Base-by-base conservation (phyloP, 345 rosid genomes). In the Eucalyptus shirleyi region DNA sequence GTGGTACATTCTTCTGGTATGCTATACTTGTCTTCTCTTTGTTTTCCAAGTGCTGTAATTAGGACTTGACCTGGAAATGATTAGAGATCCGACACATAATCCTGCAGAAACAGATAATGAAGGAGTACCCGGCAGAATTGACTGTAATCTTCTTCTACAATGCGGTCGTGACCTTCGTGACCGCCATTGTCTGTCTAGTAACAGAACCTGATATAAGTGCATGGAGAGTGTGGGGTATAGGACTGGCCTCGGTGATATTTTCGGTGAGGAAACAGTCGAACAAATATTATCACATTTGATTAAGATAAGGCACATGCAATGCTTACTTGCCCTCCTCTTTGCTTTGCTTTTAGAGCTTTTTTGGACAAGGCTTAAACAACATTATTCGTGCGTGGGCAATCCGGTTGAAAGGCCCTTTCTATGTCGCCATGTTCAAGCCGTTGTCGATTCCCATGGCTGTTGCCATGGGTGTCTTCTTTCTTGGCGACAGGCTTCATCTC, bases 121-220 rank as follows among this genome's bases (percentile, higher is more conserved):
- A 56, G 62, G 62, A 56, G 6, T 56, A 23, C 30, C 62, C 62
- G 3, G 62, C 62, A 56, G 87, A 90, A 89, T 89, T 91, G 89
- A 91, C 92, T 34, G 88, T 90, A 26, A 90, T 91, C 53, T 92
- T 92, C 92, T 92, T 92, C 30, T 90, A 91, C 91, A 89, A 91
- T 59, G 87, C 90, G 59, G 89, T 88, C n/a, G 87, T 90, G 53
- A 88, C 89, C 50, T 59, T 91, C 86, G 88, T 90, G 45, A 56
- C 90, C 49, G 92, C 92, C 26, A 30, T 81, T 59, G 90, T 89
- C 51, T 60, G 90, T 53, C 37, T 87, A 28, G 53, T 87, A 42
- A 32, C 56, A 18, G 91, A 90, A 81, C 65, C 30, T 28, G 89
- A 90, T 40, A 50, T 44, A 12, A 81, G 45, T 21, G 82, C 91